phyloP scores from a whole-genome alignment of 306 rosid genomes.

The Hippophae rhamnoides region DNA sequence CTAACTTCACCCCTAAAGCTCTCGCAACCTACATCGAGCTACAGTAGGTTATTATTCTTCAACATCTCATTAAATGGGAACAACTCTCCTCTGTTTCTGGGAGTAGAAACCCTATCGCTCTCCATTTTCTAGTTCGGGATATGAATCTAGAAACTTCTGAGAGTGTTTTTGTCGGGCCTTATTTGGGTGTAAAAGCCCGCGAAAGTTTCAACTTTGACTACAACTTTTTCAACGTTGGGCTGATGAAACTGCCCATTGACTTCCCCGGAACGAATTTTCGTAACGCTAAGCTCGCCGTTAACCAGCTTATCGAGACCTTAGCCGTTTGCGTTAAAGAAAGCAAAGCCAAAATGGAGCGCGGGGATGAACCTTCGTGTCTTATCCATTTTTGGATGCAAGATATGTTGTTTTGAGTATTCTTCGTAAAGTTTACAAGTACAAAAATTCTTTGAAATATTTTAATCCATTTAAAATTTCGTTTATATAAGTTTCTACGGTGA shows the following conservation, averaged over 20 bases:
- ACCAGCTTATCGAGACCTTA: slow-evolving; percentile 36
- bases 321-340: slow-evolving; percentile 39
- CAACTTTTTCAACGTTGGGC: slow-evolving; percentile 63
- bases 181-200: slow-evolving; percentile 37
- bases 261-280: slow-evolving; percentile 70
- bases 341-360: slow-evolving; percentile 36
- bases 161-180: slow-evolving; percentile 74
- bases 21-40: slow-evolving; percentile 59
- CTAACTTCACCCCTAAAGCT: slow-evolving; percentile 61
- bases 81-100: slow-evolving; percentile 3
- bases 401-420: too few species aligned
- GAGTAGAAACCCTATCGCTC: slow-evolving; percentile 28
- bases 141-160: slow-evolving; percentile 84
- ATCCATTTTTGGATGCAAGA: slow-evolving; percentile 85
- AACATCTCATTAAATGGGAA: slow-evolving; percentile 54
- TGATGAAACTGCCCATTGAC: slow-evolving; percentile 71
- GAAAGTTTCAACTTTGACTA: slow-evolving; percentile 57
- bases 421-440: too few species aligned
- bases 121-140: slow-evolving; percentile 54
- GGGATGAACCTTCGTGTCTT: slow-evolving; percentile 54
- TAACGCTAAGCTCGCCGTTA: slow-evolving; percentile 72
- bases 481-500: too few species aligned
- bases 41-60: slow-evolving; percentile 67
- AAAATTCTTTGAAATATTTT: too few species aligned
- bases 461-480: too few species aligned